These are phyloP conservation scores for Schizophyllum commune DNA, from an alignment of 1,284 basidiomycete genomes.

Conservation along the genomic window DNA sequence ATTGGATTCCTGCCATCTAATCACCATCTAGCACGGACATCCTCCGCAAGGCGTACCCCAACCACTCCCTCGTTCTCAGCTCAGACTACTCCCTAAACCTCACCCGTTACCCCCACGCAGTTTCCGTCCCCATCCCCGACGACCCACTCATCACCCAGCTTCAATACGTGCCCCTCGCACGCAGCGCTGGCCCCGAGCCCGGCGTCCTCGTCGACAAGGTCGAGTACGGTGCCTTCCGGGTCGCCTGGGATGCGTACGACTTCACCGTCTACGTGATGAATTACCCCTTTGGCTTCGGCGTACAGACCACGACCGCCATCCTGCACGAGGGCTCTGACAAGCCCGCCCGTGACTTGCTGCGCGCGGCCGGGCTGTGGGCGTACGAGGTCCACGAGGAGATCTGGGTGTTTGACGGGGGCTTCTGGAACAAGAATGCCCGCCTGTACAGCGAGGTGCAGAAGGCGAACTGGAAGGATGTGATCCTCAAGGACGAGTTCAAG, in stretches of 20 bases:
- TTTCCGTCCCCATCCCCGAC: constrained; percentile 37
- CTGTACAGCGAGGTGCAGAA: constrained; percentile 69
- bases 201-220: constrained; percentile 47
- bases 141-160: constrained; percentile 41
- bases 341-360: constrained; percentile 43
- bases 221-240: constrained; percentile 45
- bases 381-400: constrained; percentile 59
- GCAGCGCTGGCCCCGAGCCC: constrained; percentile 32
- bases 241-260: constrained; percentile 47
- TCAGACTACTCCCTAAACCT: constrained; percentile 38
- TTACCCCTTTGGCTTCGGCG: constrained; percentile 32
- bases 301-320: constrained; percentile 35
- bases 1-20: not conserved
- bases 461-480: constrained; percentile 68
- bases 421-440: constrained; percentile 53
- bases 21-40: constrained; percentile 4
- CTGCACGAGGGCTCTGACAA: constrained; percentile 53
- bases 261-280: constrained; percentile 40
- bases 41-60: constrained; percentile 52
- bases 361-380: constrained; percentile 42
- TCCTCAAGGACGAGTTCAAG: constrained; percentile 70
- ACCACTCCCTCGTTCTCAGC: constrained; percentile 51
- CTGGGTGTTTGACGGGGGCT: constrained; percentile 66
- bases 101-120: constrained; percentile 43
- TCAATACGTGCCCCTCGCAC: constrained; percentile 40